Conservation (phyloP, 176 grass and related monocot genomes). For the Aegilops longissima region DNA sequence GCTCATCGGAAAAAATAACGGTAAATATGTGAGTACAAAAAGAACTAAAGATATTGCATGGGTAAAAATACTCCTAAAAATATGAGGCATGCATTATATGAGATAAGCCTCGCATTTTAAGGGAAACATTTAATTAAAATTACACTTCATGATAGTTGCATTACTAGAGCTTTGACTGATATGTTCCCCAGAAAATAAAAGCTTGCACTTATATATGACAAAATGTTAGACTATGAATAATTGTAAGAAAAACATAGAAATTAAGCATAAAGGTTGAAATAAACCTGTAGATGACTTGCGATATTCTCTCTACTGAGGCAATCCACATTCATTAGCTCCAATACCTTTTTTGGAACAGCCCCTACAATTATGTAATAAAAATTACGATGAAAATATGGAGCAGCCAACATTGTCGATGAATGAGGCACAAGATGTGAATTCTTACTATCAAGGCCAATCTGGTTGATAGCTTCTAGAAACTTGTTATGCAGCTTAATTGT, state of each 20-base stretch:
- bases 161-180: background rate
- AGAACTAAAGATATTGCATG: background rate
- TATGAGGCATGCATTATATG: background rate
- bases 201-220: background rate
- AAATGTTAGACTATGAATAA: background rate
- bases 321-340: slow-evolving; percentile 59
- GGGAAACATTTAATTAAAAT: background rate
- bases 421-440: background rate
- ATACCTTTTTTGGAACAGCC: slow-evolving; percentile 64
- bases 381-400: background rate
- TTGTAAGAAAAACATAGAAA: background rate
- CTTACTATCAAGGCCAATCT: background rate
- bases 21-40: background rate
- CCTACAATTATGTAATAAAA: slow-evolving; percentile 35
- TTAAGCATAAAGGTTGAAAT: background rate
- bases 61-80: background rate
- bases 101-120: background rate
- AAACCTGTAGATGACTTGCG: slow-evolving; percentile 77
- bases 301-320: slow-evolving; percentile 61
- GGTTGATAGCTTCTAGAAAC: background rate
- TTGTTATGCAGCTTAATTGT: background rate
- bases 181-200: background rate
- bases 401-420: background rate
- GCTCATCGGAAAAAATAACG: background rate
- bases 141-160: background rate